Conservation (phyloP, 176 grass and related monocot genomes). For the Oryza meyeriana region DNA sequence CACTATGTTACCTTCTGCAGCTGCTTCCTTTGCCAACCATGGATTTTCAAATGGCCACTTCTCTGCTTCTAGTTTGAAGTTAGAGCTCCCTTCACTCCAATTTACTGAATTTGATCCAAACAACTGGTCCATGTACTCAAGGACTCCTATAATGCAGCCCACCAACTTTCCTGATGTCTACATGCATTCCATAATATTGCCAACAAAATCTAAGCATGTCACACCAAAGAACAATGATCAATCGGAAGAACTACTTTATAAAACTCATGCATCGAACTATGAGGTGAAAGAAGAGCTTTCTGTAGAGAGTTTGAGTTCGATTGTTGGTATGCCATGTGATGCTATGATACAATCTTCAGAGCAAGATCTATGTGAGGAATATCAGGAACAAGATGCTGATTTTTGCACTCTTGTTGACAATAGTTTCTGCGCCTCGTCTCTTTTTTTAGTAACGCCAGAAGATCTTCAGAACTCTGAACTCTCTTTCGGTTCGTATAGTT, state of each 20-base stretch:
- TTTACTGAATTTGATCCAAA: conserved; percentile 59
- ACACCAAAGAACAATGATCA: conserved; percentile 43
- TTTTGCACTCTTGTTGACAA: background rate
- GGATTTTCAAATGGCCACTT: conserved; percentile 67
- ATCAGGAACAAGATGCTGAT: conserved; percentile 32
- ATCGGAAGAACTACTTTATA: conserved; percentile 60
- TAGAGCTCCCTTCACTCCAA: conserved; percentile 99
- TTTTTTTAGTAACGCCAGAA: conserved; percentile 17
- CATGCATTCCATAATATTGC: conserved; percentile 32
- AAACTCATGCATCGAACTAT: conserved; percentile 42
- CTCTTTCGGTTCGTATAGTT: conserved; percentile 23
- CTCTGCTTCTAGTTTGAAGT: conserved; percentile 85
- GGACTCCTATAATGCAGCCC: conserved; percentile 29
- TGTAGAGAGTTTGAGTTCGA: conserved; percentile 51
- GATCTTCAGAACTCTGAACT: background rate
- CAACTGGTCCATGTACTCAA: conserved; percentile 34
- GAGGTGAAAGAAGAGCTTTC: conserved; percentile 34
- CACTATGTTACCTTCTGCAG: conserved; percentile 31
- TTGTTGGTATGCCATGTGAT: conserved; percentile 30
- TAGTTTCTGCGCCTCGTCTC: conserved; percentile 20
- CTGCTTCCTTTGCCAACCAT: conserved; percentile 49
- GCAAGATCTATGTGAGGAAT: conserved; percentile 36
- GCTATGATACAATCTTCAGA: conserved; percentile 10
- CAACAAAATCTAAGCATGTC: conserved; percentile 43
- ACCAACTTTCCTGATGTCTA: conserved; percentile 39